Evolutionary conservation across 148 eudicot species (phyloP).

Genomic region (Fagopyrum tataricum): DNA sequence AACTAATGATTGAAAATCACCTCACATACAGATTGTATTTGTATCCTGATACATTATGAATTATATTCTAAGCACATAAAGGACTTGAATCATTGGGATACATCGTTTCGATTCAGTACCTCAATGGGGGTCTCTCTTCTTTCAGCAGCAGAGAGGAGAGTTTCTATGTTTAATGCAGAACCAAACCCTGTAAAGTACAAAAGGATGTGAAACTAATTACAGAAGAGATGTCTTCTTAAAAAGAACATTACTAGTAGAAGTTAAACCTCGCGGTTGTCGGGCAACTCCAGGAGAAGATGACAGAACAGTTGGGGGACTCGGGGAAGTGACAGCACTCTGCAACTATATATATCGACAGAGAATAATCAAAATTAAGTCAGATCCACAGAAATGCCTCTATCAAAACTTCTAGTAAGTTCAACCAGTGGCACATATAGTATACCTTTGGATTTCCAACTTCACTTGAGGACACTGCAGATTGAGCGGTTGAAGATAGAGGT

Average conservation of each 20-base stretch:
- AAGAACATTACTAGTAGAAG: conserved; percentile 49
- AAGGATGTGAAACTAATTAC: not conserved
- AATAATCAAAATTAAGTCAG: not conserved
- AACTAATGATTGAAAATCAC: too few relatives aligned
- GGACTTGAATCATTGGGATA: not conserved
- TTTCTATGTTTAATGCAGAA: conserved; percentile 87
- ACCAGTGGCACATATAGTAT: not conserved
- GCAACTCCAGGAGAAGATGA: conserved; percentile 51
- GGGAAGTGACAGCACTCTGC: conserved; percentile 45
- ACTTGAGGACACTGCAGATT: conserved; percentile 29
- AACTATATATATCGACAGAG: conserved; percentile 18
- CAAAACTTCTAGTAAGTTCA: not conserved
- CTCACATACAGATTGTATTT: too few relatives aligned
- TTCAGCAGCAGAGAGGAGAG: conserved; percentile 97
- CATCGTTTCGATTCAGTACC: conserved; percentile 29
- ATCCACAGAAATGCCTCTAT: not conserved
- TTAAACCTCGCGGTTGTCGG: conserved; percentile 55
- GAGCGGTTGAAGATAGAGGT: conserved; percentile 30
- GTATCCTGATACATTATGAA: too few relatives aligned
- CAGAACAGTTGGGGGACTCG: conserved; percentile 26
- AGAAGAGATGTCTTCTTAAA: not conserved
- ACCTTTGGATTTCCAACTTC: conserved; percentile 55
- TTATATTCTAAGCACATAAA: not conserved
- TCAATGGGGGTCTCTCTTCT: conserved; percentile 81
- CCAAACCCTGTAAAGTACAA: conserved; percentile 68